Percentiles rank a stretch among this genome's conserved stretches.
Conservation (phyloP, 1,139 yeast species). For the Suhomyces terraborum region DNA sequence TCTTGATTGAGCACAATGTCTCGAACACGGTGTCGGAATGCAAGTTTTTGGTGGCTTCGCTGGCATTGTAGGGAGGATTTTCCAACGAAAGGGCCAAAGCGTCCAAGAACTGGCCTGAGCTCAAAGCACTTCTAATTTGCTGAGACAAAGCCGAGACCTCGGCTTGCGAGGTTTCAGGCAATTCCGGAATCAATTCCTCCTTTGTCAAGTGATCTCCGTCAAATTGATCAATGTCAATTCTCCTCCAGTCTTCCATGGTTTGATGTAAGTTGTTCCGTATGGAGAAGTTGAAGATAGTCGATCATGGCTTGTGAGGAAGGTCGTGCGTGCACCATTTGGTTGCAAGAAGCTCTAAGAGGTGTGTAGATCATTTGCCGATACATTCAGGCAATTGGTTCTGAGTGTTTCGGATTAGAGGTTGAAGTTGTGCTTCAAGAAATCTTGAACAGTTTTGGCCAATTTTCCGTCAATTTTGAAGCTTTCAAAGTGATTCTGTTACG, state of each 20-base stretch:
- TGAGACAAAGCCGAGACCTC: slow-evolving; percentile 59
- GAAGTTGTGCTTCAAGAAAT: too few species aligned
- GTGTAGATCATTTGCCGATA: too few species aligned
- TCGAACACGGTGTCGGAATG: slow-evolving; percentile 65
- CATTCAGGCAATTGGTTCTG: too few species aligned
- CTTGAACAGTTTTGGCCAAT: too few species aligned
- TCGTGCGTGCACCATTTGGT: too few species aligned
- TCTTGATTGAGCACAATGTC: slow-evolving; percentile 71
- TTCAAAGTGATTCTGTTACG: too few species aligned
- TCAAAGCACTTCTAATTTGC: slow-evolving; percentile 61
- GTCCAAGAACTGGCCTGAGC: slow-evolving; percentile 70
- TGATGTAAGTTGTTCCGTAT: background rate
- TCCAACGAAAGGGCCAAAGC: slow-evolving; percentile 67
- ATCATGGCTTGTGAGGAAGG: background rate
- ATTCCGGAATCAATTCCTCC: slow-evolving; percentile 62
- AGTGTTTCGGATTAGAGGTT: too few species aligned
- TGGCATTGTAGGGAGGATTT: slow-evolving; percentile 83
- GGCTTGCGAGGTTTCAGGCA: slow-evolving; percentile 40
- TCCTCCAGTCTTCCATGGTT: slow-evolving; percentile 59
- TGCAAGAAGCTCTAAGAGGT: too few species aligned
- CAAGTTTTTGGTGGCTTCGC: slow-evolving; percentile 53
- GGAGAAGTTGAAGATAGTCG: background rate
- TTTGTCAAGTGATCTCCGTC: slow-evolving; percentile 77
- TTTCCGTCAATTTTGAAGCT: too few species aligned
- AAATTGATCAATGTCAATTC: slow-evolving; percentile 88